These are phyloP conservation scores for Diaporthe ilicicola DNA, from an alignment of 2,329 filamentous ascomycete genomes.

Conservation along the genomic window DNA sequence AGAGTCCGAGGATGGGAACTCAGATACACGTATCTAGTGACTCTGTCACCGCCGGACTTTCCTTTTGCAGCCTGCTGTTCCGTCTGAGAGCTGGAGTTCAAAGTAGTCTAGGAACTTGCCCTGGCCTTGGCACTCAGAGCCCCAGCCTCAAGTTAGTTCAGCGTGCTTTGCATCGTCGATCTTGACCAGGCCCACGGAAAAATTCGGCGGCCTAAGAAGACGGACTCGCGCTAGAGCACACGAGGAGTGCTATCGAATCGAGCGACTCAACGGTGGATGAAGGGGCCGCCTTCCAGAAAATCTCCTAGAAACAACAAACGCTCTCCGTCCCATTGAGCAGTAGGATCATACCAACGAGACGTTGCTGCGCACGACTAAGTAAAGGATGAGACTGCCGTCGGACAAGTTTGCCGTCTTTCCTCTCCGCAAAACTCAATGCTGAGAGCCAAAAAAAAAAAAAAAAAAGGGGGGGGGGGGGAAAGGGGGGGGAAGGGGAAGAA, in stretches of 20 bases:
- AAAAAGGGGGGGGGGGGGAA: too few relatives aligned
- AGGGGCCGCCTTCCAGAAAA: constrained; percentile 8
- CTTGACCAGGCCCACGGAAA: background rate
- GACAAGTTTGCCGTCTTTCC: background rate
- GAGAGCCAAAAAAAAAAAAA: background rate
- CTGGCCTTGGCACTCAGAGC: background rate
- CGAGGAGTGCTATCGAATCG: background rate
- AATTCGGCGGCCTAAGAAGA: background rate
- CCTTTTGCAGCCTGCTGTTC: background rate
- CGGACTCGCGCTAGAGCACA: background rate
- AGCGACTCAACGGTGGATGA: constrained; percentile 13
- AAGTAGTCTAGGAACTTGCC: background rate
- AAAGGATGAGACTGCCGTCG: background rate
- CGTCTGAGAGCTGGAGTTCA: background rate
- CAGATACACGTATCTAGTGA: background rate
- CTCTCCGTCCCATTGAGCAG: background rate
- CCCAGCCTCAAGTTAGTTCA: background rate
- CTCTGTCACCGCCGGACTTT: constrained; percentile 16
- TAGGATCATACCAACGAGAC: background rate
- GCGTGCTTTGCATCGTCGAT: background rate
- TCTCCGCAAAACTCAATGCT: constrained; percentile 4
- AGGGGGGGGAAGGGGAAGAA: too few relatives aligned
- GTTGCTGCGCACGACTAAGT: background rate
- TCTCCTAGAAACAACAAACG: background rate
- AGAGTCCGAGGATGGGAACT: constrained; percentile 8